Conservation (phyloP, 169 alveolate genomes). For the Theileria luwenshuni region DNA sequence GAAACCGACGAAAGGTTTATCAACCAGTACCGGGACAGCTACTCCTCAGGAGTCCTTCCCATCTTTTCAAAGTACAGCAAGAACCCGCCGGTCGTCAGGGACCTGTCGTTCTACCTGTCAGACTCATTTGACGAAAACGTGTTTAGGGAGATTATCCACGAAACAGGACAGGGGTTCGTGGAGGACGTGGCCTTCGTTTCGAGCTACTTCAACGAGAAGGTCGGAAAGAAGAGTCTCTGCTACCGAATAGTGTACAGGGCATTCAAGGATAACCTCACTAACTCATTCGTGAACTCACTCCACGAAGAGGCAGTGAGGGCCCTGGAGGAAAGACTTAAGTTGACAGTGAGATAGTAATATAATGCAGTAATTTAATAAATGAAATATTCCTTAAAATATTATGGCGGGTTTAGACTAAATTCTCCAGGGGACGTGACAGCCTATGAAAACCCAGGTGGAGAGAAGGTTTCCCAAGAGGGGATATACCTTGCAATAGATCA, state of each 20-base stretch:
- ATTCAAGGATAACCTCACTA: slow-evolving; percentile 74
- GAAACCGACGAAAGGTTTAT: slow-evolving; percentile 86
- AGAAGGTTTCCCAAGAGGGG: slow-evolving; percentile 76
- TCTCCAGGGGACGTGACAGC: slow-evolving; percentile 69
- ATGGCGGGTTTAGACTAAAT: not conserved
- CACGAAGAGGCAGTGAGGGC: slow-evolving; percentile 46
- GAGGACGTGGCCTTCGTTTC: slow-evolving; percentile 42
- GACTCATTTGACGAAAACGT: slow-evolving; percentile 35
- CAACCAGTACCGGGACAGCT: slow-evolving; percentile 74
- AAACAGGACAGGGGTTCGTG: slow-evolving; percentile 47
- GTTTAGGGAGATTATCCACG: slow-evolving; percentile 22
- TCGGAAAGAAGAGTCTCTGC: slow-evolving; percentile 57
- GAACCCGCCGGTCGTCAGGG: slow-evolving; percentile 73
- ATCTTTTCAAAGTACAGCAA: slow-evolving; percentile 70
- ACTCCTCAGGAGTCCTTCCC: slow-evolving; percentile 45
- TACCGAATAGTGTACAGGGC: slow-evolving; percentile 75
- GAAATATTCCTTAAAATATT: not conserved
- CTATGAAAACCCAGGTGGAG: slow-evolving; percentile 79
- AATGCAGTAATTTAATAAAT: not conserved
- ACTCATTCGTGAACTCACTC: slow-evolving; percentile 66
- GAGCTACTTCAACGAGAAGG: slow-evolving; percentile 28
- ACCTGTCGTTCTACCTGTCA: slow-evolving; percentile 70
- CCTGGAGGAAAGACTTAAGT: slow-evolving; percentile 10
- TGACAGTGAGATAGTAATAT: slow-evolving; percentile 19
- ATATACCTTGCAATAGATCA: slow-evolving; percentile 70